Percentiles rank a stretch among this genome's conserved stretches.
phyloP scores from a whole-genome alignment of 352 stramenopile species.

The Globisporangium spiculum region DNA sequence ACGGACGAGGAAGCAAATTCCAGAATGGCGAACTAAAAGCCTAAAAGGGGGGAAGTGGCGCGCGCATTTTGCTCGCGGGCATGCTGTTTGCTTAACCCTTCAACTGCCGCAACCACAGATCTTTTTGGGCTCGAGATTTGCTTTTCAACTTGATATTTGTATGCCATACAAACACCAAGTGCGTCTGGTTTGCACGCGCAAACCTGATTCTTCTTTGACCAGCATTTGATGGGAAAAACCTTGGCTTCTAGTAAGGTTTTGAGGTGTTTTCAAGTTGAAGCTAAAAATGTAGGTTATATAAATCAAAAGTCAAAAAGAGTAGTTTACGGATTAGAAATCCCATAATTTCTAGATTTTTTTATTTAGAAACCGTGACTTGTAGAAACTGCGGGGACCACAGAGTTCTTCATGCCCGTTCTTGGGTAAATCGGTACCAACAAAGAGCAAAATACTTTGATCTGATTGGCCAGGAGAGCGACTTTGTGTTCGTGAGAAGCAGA shows the following conservation, averaged over 20 bases:
- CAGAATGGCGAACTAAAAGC: constrained; percentile 38
- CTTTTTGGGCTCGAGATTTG: constrained; percentile 6
- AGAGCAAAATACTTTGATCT: too few relatives aligned
- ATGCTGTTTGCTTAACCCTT: not conserved
- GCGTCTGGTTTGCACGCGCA: constrained; percentile 9
- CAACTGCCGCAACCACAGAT: constrained; percentile 27
- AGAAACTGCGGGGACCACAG: too few relatives aligned
- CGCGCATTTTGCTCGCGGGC: not conserved
- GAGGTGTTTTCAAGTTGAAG: constrained; percentile 13
- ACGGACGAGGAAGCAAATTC: constrained; percentile 52
- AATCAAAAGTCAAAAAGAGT: too few relatives aligned
- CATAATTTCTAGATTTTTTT: too few relatives aligned
- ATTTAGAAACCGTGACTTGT: too few relatives aligned
- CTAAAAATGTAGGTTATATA: constrained; percentile 5
- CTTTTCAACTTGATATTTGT: not conserved
- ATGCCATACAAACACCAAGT: constrained; percentile 29
- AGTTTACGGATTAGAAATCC: too few relatives aligned
- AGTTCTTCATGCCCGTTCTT: too few relatives aligned
- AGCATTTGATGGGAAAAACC: constrained; percentile 10
- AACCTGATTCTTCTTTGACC: constrained; percentile 14
- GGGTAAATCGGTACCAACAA: too few relatives aligned
- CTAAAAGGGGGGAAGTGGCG: not conserved
- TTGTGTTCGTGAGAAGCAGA: too few relatives aligned
- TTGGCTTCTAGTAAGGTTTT: constrained; percentile 3
- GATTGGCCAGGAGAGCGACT: too few relatives aligned